These are phyloP conservation scores for Auricularia auricula-judae DNA, from an alignment of 768 basidiomycete species.

Conservation along the genomic window DNA sequence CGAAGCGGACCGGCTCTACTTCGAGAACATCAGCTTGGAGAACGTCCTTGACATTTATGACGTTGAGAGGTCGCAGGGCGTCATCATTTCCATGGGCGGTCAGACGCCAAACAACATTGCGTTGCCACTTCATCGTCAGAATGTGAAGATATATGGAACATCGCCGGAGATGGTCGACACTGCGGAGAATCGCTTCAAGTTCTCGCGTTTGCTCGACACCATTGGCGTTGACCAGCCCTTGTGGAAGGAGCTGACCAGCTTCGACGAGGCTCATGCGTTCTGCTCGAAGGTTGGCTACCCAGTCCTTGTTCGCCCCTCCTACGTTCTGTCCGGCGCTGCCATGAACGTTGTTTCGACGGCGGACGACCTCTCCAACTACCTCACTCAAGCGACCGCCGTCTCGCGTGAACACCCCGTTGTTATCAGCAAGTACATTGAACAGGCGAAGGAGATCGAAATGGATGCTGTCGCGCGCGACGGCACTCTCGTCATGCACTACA, in stretches of 20 bases:
- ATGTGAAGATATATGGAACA: conserved; percentile 96
- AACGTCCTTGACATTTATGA: conserved; percentile 97
- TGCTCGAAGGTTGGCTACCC: conserved; percentile 91
- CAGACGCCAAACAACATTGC: conserved; percentile 99
- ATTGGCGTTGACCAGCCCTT: conserved; percentile 97
- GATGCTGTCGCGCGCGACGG: conserved; percentile 96
- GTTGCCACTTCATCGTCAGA: conserved; percentile 87
- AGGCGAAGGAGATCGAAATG: conserved; percentile 99
- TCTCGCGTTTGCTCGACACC: conserved; percentile 93
- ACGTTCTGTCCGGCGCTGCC: conserved; percentile 97
- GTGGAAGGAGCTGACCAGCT: conserved; percentile 94
- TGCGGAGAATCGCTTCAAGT: conserved; percentile 98
- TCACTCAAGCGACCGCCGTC: conserved; percentile 90
- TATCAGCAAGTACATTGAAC: conserved; percentile 98
- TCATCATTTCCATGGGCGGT: conserved; percentile 96
- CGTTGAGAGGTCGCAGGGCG: conserved; percentile 73
- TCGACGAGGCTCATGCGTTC: conserved; percentile 78
- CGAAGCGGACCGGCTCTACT: conserved; percentile 95
- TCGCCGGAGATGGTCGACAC: conserved; percentile 99
- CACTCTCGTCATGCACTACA: conserved; percentile 98
- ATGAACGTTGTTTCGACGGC: conserved; percentile 98
- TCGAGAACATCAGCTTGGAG: conserved; percentile 96
- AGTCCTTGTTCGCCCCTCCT: conserved; percentile 93
- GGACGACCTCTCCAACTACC: conserved; percentile 84
- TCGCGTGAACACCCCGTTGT: conserved; percentile 96